These are phyloP conservation scores for Chaetomium cochliodes DNA, from an alignment of 495 filamentous ascomycete genomes.

Conservation along the genomic window DNA sequence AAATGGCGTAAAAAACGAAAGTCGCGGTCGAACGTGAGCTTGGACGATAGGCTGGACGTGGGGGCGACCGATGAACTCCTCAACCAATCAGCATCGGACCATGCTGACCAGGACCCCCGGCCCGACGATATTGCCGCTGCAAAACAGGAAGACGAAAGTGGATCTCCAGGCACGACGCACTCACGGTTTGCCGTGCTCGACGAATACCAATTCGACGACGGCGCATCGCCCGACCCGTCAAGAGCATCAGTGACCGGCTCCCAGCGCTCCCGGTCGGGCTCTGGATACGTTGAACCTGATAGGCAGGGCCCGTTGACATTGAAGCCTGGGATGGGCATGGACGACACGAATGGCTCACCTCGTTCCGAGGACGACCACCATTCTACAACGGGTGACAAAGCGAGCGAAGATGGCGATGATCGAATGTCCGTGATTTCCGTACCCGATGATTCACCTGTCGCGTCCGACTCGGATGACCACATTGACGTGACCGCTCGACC, in stretches of 20 bases:
- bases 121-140: neutral
- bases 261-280: conserved; percentile 1
- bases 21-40: neutral
- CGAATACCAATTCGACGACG: neutral
- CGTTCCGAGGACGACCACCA: neutral
- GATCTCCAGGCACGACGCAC: neutral
- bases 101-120: neutral
- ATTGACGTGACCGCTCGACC: too few relatives aligned
- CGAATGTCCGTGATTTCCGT: neutral
- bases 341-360: neutral
- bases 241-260: neutral
- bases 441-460: neutral
- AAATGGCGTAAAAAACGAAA: conserved; percentile 8
- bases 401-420: neutral
- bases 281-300: neutral
- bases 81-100: neutral
- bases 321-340: neutral
- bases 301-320: neutral
- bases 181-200: neutral
- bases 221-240: neutral
- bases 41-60: neutral
- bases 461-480: neutral
- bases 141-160: neutral
- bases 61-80: neutral
- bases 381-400: neutral